Conservation (phyloP, 805 yeast genomes). For the Candida palmyrensis region DNA sequence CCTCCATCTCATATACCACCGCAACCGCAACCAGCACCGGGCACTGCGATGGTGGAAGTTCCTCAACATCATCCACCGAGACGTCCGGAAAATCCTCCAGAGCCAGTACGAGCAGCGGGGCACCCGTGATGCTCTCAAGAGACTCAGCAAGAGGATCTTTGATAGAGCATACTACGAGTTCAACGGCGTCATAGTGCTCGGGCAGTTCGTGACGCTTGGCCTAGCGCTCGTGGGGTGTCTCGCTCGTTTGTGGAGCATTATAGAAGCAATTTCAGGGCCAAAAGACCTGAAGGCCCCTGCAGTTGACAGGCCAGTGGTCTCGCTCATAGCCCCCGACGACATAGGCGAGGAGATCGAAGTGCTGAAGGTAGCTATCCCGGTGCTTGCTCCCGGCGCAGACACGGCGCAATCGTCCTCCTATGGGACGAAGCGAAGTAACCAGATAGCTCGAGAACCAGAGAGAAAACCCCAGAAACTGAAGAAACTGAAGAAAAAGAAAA, state of each 20-base stretch:
- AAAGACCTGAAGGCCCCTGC: background rate
- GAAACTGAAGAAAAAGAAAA: slow-evolving; percentile 40
- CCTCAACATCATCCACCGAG: slow-evolving; percentile 58
- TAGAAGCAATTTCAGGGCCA: slow-evolving; percentile 7
- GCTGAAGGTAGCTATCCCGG: too few relatives aligned
- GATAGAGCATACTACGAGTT: slow-evolving; percentile 54
- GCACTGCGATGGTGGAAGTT: slow-evolving; percentile 73
- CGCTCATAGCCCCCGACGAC: slow-evolving; percentile 9
- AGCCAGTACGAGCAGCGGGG: slow-evolving; percentile 9
- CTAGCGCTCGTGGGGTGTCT: slow-evolving; percentile 57
- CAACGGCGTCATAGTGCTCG: slow-evolving; percentile 61
- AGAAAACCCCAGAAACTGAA: slow-evolving; percentile 7
- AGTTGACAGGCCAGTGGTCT: background rate
- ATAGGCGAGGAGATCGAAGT: slow-evolving; percentile 26
- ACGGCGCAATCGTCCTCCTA: too few relatives aligned
- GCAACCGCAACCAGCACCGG: slow-evolving; percentile 75
- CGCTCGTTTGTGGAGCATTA: slow-evolving; percentile 36
- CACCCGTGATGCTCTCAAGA: slow-evolving; percentile 5
- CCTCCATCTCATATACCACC: slow-evolving; percentile 59
- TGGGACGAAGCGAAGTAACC: too few relatives aligned
- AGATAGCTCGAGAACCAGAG: too few relatives aligned
- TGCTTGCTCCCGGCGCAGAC: too few relatives aligned
- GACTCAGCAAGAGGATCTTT: slow-evolving; percentile 19
- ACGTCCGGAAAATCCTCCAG: slow-evolving; percentile 36
- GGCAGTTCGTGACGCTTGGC: slow-evolving; percentile 74